Evolutionary conservation across 805 yeast species (phyloP).

Genomic region (Ogataea siamensis): DNA sequence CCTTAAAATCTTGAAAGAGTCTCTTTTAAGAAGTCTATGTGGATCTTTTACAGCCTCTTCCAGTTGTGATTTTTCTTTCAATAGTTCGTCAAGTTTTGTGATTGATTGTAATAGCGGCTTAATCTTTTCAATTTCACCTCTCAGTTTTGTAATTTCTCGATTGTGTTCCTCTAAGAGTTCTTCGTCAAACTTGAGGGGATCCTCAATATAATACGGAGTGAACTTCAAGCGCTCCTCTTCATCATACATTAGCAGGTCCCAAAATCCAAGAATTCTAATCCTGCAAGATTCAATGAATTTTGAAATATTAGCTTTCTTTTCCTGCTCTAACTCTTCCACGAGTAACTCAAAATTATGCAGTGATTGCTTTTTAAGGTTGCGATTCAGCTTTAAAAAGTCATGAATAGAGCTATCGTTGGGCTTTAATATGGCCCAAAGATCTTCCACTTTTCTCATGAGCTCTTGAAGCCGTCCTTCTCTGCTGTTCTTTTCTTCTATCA

Average conservation of each 20-base stretch:
- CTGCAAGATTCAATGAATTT: slow-evolving; percentile 65
- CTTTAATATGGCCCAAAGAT: slow-evolving; percentile 46
- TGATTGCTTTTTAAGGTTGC: slow-evolving; percentile 44
- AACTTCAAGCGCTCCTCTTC: slow-evolving; percentile 50
- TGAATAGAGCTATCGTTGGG: slow-evolving; percentile 31
- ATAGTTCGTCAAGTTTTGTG: slow-evolving; percentile 51
- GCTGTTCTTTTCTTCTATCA: slow-evolving; percentile 34
- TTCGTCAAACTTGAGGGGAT: slow-evolving; percentile 50
- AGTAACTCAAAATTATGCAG: slow-evolving; percentile 55
- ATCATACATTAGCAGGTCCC: slow-evolving; percentile 62
- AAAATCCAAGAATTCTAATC: slow-evolving; percentile 53
- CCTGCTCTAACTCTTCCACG: slow-evolving; percentile 51
- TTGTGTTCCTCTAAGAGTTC: slow-evolving; percentile 62
- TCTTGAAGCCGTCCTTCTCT: slow-evolving; percentile 39
- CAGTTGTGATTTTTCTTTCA: slow-evolving; percentile 59
- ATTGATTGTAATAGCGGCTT: slow-evolving; percentile 57
- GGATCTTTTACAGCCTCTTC: slow-evolving; percentile 76
- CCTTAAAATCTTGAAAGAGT: slow-evolving; percentile 73
- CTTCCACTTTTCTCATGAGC: slow-evolving; percentile 35
- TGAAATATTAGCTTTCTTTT: slow-evolving; percentile 64
- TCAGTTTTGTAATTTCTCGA: slow-evolving; percentile 51
- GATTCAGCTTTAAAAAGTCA: slow-evolving; percentile 41
- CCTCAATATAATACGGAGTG: slow-evolving; percentile 38
- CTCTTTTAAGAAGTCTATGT: slow-evolving; percentile 68
- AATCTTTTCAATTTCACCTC: slow-evolving; percentile 47